A percentile compares a stretch with the other conserved stretches of the same genome.
Conservation (phyloP, 768 basidiomycete species). For the Punctularia strigosozonata region DNA sequence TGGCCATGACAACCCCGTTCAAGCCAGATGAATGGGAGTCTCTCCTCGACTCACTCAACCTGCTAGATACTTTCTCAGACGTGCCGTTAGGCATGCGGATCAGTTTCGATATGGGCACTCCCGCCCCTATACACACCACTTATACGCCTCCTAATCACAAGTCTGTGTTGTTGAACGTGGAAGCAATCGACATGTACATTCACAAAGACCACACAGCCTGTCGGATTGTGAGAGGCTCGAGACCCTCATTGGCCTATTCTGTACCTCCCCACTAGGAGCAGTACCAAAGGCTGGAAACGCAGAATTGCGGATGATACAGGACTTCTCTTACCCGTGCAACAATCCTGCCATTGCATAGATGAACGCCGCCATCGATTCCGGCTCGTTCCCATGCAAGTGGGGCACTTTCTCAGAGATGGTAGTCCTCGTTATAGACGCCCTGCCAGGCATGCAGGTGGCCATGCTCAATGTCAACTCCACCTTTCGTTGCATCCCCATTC, state of each 20-base stretch:
- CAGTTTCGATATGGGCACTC: conserved; percentile 26
- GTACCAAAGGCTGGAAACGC: conserved; percentile 21
- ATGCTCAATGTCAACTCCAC: conserved; percentile 27
- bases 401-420: conserved; percentile 18
- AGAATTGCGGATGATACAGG: conserved; percentile 21
- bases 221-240: conserved; percentile 8
- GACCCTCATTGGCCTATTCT: conserved; percentile 26
- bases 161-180: background rate
- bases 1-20: conserved; percentile 21
- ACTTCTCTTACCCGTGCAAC: conserved; percentile 12
- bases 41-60: conserved; percentile 6
- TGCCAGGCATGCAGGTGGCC: conserved; percentile 21
- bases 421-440: conserved; percentile 17
- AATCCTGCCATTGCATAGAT: conserved; percentile 9
- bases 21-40: conserved; percentile 9
- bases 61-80: conserved; percentile 16
- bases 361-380: conserved; percentile 15
- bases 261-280: conserved; percentile 25
- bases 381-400: conserved; percentile 19
- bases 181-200: background rate
- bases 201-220: conserved; percentile 8
- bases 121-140: conserved; percentile 6
- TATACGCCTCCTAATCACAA: conserved; percentile 2
- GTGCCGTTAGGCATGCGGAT: conserved; percentile 18
- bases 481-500: conserved; percentile 21